Evolutionary conservation across 1,284 basidiomycete species (phyloP).

Genomic region (Trametes hirsuta): DNA sequence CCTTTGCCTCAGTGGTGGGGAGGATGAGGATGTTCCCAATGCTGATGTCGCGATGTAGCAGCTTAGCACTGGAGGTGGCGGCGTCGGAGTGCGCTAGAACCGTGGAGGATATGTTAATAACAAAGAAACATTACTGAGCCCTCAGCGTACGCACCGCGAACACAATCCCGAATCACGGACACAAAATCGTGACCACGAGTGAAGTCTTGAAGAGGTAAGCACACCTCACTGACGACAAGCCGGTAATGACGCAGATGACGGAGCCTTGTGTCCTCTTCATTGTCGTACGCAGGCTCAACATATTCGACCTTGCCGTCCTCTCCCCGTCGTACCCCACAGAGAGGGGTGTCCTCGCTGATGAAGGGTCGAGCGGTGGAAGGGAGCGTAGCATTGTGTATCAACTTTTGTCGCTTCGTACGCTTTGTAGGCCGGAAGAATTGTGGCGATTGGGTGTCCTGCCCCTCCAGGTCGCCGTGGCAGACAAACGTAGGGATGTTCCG

Average conservation of each 20-base stretch:
- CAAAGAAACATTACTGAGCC: no score
- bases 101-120: neutral
- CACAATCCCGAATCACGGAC: neutral
- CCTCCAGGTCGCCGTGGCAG: constrained; percentile 17
- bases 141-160: neutral
- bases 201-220: neutral
- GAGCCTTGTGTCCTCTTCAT: neutral
- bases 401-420: no score
- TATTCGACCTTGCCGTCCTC: no score
- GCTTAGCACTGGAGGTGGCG: neutral
- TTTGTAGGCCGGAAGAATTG: no score
- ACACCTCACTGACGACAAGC: constrained; percentile 11
- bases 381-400: no score
- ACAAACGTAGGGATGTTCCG: constrained; percentile 15
- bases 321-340: no score
- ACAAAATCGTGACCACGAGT: neutral
- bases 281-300: neutral
- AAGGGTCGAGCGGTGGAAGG: no score
- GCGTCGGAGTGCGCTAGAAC: constrained; percentile 5
- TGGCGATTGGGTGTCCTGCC: neutral
- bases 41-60: constrained; percentile 16
- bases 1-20: neutral
- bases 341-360: no score
- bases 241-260: constrained; percentile 6
- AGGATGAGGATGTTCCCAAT: constrained; percentile 13